Evolutionary conservation across 306 rosid genomes (phyloP), one percentile per base, ranked within the genome.

Genomic region (Vigna mungo): DNA sequence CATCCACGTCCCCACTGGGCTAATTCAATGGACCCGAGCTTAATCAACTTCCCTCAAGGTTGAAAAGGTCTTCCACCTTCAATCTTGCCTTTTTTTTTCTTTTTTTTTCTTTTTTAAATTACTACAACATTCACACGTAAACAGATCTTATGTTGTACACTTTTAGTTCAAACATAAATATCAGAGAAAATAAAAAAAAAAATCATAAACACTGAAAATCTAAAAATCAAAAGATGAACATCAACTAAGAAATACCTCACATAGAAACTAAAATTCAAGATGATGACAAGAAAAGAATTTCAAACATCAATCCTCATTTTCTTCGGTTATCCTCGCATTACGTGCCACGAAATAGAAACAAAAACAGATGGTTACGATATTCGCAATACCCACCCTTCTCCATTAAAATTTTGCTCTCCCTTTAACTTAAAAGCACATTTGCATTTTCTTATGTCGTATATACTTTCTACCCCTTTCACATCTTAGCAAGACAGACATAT

Each of bases 21-120:
- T 76, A 77, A 81, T 60, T 59, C 48, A 43, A 71, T 9, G 76
- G 79, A 66, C 79, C 69, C 68, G 58, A 65, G 2, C 49, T 65
- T 18, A 41, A 65, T 41, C 53, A 65, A 84, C 72, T 75, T 41
- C 70, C 16, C 32, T 3, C 67, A 77, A 61, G 56, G 46, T 65
- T 66, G 68, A 84, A 75, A 77, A 49, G 5, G 75, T 36, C 81
- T 43, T 74, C 71, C 43, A 71, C 17, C 73, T 48, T 80, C 61
- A 37, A 68, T 12, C 32, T 11, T 62, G 7, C 20, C 9, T 60
- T 9, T 30, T 5, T 53, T 53, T 13, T 21, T 11, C 18, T 21
- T 55, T 15, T 55, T 15, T 56, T 27, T 63, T 59, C 15, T 12
- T 53, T 48, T 46, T 65, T 21, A 60, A 68, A 74, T 53, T 56